Evolutionary conservation across 2,329 filamentous ascomycete species (phyloP), one percentile per base, ranked within the genome.

Genomic region (Ophiocordyceps unilateralis): DNA sequence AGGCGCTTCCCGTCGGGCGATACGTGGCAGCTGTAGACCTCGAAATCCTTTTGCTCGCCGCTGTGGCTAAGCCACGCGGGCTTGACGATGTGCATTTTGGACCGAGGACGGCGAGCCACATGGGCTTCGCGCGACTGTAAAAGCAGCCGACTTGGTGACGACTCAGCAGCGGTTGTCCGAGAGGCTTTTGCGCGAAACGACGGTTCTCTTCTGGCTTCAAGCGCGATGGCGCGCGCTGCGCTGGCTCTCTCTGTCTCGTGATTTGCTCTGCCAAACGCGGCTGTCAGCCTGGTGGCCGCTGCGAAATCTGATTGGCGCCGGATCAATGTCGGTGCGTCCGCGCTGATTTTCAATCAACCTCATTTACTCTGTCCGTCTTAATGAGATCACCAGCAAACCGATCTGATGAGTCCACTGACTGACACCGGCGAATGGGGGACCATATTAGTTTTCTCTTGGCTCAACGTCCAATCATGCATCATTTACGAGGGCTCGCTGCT

Each of bases 11-110:
- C 91, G 65, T 98, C 91, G 14, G 91, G 85, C 23, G 91, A 98
- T 50, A 98, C 79, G 69, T 96, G 85, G 62, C 89, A 96, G 66
- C 86, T 94, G 68, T 96, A 98, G 51, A 96, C 89, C 65, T 98
- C 91, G 58, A 93, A 93, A 60, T 96, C 88, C 59, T 95, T 96
- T 61, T 93, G 85, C 68, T 98, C 91, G 59, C 89, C 88, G 65
- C 85, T 87, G 68, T 95, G 89, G 60, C 83, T 89, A 56, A 96
- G 78, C 88, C 89, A 96, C 59, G 83, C 78, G 53, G 89, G 89
- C 76, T 93, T 94, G 63, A 93, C 85, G 65, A 95, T 76, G 68
- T 78, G 81, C 83, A 89, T 88, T 88, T 46, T 47, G 56, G 53
- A 44, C 48, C 42, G 45, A 34, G 17, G 43, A 21, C 26, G 34